These are phyloP conservation scores for Hanseniaspora sp. DNA, from an alignment of 1,139 yeast genomes.

Conservation along the genomic window DNA sequence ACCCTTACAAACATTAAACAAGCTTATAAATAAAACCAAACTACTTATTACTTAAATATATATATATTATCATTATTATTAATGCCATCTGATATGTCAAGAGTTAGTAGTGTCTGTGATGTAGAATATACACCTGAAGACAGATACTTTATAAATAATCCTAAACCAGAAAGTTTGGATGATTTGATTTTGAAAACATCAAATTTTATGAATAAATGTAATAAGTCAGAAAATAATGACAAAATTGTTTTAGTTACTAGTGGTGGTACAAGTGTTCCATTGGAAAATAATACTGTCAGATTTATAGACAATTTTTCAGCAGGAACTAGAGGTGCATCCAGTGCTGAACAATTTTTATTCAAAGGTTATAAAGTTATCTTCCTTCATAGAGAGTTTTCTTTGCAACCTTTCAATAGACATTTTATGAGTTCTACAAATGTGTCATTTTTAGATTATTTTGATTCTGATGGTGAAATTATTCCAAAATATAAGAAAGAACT, in stretches of 20 bases:
- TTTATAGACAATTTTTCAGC: slow-evolving; percentile 95
- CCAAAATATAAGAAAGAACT: slow-evolving; percentile 52
- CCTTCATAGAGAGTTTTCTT: slow-evolving; percentile 80
- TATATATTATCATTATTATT: too few species aligned
- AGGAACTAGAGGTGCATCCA: slow-evolving; percentile 94
- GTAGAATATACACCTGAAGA: slow-evolving; percentile 68
- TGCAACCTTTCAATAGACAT: slow-evolving; percentile 82
- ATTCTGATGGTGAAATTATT: slow-evolving; percentile 45
- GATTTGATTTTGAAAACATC: slow-evolving; percentile 47
- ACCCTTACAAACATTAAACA: too few species aligned
- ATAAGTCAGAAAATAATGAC: slow-evolving; percentile 28
- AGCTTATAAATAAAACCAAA: neutral
- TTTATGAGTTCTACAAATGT: slow-evolving; percentile 68
- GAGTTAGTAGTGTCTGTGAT: neutral
- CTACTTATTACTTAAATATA: too few species aligned
- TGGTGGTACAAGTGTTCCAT: slow-evolving; percentile 98
- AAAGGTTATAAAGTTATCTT: slow-evolving; percentile 85
- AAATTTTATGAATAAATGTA: slow-evolving; percentile 34
- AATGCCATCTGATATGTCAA: neutral
- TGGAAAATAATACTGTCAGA: slow-evolving; percentile 90
- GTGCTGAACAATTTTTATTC: slow-evolving; percentile 82
- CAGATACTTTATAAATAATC: slow-evolving; percentile 57
- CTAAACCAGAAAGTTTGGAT: slow-evolving; percentile 61
- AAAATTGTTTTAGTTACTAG: slow-evolving; percentile 75
- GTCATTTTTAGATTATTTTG: slow-evolving; percentile 72